Evolutionary conservation across 352 stramenopile species (phyloP), one percentile per base, ranked within the genome.

Genomic region (Phytopythium mirpurense): DNA sequence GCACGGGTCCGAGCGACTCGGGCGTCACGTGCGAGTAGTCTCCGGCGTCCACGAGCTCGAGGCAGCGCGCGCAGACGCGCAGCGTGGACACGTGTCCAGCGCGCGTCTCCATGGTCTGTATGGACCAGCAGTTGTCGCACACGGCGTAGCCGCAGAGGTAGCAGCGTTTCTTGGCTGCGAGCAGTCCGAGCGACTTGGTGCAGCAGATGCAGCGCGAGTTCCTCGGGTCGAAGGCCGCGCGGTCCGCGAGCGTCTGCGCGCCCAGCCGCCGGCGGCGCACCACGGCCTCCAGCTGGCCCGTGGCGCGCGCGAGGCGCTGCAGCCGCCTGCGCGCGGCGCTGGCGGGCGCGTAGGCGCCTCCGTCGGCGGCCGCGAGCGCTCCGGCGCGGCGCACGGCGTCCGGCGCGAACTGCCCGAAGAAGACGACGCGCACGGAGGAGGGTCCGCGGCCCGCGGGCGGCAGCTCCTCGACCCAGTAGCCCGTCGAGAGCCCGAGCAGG

Each of bases 151-250:
- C 65, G 32, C 68, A 77, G 9, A 77, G 51, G 49, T 69, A 59
- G 38, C 68, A 77, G 19, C 68, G 64, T 38, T 68, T 73, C 54
- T 77, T 72, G 12, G 55, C 59, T 2, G 57, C 54, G 27, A 68
- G 56, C n/a, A 72, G 46, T 5, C 54, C 59, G 10, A 88, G 56
- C 19, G 62, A 72, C 53, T 75, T 79, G 12, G 68, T 72, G 36
- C 79, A 90, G 55, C 69, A 78, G 27, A 78, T 74, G 47, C 79
- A 90, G 26, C 63, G 67, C 6, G 62, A 59, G 62, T 86, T 90
- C 16, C 59, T 75, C 6, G 67, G 63, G 12, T 75, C 58, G 44
- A 86, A 69, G 0, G 70, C 45, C n/a, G 52, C 62, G 34, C 56
- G 65, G 56, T 88, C 65, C 0, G 78, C 68, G 2, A 90, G 66